Conservation (phyloP, 2,329 filamentous ascomycete genomes). For the Aspergillus unguis region DNA sequence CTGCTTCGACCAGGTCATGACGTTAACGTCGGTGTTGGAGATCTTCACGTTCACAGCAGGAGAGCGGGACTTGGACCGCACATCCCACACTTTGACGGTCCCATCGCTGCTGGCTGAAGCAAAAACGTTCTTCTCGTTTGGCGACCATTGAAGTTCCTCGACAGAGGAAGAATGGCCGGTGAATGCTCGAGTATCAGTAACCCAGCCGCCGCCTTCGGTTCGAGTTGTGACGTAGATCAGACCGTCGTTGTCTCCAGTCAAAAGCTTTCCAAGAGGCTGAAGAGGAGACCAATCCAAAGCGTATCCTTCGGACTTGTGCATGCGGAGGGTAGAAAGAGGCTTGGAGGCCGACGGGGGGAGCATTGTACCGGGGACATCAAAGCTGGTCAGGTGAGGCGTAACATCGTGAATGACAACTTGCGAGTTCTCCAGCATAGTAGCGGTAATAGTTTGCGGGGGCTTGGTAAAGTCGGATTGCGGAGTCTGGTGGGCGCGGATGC, state of each 20-base stretch:
- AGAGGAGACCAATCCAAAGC: conserved; percentile 94
- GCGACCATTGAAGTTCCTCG: conserved; percentile 96
- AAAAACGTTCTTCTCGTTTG: conserved; percentile 88
- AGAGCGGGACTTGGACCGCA: conserved; percentile 82
- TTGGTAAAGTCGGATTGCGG: conserved; percentile 62
- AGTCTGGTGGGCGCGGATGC: conserved; percentile 81
- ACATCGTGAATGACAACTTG: conserved; percentile 93
- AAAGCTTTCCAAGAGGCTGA: conserved; percentile 74
- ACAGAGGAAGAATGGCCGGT: conserved; percentile 79
- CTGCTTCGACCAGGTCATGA: conserved; percentile 89
- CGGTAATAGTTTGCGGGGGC: conserved; percentile 78
- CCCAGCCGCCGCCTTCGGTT: conserved; percentile 83
- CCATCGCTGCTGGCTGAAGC: conserved; percentile 91
- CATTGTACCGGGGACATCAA: conserved; percentile 80
- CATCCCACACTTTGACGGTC: conserved; percentile 93
- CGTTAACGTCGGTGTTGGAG: conserved; percentile 84
- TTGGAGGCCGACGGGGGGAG: conserved; percentile 83
- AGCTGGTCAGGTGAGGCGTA: conserved; percentile 80
- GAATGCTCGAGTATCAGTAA: conserved; percentile 80
- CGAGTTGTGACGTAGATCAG: conserved; percentile 84
- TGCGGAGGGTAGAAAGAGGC: conserved; percentile 79
- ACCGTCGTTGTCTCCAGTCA: conserved; percentile 89
- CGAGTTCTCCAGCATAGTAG: conserved; percentile 86
- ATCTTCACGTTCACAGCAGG: conserved; percentile 85
- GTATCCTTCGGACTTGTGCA: conserved; percentile 92